Evolutionary conservation across 148 eudicot genomes (phyloP).

Genomic region (Mesembryanthemum crystallinum): DNA sequence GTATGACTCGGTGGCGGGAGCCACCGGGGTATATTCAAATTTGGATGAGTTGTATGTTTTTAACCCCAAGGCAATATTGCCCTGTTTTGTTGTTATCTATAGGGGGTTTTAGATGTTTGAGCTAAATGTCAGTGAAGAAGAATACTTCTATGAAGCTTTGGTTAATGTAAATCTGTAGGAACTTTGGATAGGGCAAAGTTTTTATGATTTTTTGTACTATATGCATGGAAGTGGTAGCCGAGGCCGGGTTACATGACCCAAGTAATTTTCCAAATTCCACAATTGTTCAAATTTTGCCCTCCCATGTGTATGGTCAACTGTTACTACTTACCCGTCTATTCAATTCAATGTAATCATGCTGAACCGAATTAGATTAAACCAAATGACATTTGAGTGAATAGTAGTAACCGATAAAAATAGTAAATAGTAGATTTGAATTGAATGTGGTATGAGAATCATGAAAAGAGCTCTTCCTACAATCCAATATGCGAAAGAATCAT

Average conservation of each 20-base stretch:
- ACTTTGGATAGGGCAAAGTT: slow-evolving; percentile 26
- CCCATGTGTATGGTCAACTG: background rate
- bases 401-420: too few species aligned
- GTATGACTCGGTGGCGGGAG: slow-evolving; percentile 84
- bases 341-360: too few species aligned
- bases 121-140: background rate
- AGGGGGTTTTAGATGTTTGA: slow-evolving; percentile 39
- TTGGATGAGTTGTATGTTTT: slow-evolving; percentile 89
- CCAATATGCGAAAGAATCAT: background rate
- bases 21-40: slow-evolving; percentile 64
- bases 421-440: too few species aligned
- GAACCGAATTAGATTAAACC: too few species aligned
- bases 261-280: background rate
- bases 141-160: slow-evolving; percentile 25
- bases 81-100: slow-evolving; percentile 94
- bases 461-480: too few species aligned
- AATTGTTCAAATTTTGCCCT: slow-evolving; percentile 10
- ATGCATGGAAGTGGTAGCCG: slow-evolving; percentile 30
- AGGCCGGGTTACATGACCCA: slow-evolving; percentile 17
- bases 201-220: slow-evolving; percentile 31
- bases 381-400: too few species aligned
- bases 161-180: slow-evolving; percentile 25
- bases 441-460: too few species aligned
- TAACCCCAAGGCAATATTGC: slow-evolving; percentile 89
- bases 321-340: too few species aligned